Base-by-base conservation (phyloP, 371 early-diverging fungal species). In the Syncephalastrum monosporum region DNA sequence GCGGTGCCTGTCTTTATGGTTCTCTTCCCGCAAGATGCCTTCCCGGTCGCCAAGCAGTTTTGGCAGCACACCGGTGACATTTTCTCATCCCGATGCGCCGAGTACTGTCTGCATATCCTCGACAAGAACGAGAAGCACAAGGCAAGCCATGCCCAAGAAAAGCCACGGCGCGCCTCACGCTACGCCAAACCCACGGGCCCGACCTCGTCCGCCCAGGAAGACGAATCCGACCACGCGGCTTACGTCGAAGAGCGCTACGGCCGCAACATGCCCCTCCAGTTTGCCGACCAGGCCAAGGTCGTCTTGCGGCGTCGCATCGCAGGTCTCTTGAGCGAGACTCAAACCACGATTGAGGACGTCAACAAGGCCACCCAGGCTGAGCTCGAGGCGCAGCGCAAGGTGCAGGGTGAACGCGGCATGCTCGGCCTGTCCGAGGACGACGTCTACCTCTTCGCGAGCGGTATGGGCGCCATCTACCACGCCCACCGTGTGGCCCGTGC, bases 31-130 rank as follows among this genome's bases (percentile, higher is more conserved):
- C 68, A 71, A 58, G 83, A 82, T 6, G 82, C 82, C 33, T 84
- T 82, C 46, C 59, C 79, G 5, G 66, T 91, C 38, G 96, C 91
- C 7, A 96, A 95, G 62, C 86, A 84, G 72, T 95, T 86, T 59
- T 97, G 98, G 98, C 97, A 97, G 70, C 96, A 96, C 66, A 68
- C 93, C 3, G 98, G 98, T 19, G 91, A 91, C 43, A 91, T 88
- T 50, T 82, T 97, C 42, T 85, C 91, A 1, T 91, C 93, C 0
- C 88, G 98, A 29, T 82, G 89, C 69, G 98, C 98, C 1, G 88
- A 90, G 42, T 84, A 89, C 55, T 88, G 90, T 59, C 68, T 97
- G 55, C 68, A 81, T 38, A 69, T 91, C 16, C 64, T 91, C 56
- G 84, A 79, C 23, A 69, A 75, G 17, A 82, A 8, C 50, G 33